phyloP scores from a whole-genome alignment of 225 moss, liverwort and hornwort genomes.

The Physcomitrellopsis africana region DNA sequence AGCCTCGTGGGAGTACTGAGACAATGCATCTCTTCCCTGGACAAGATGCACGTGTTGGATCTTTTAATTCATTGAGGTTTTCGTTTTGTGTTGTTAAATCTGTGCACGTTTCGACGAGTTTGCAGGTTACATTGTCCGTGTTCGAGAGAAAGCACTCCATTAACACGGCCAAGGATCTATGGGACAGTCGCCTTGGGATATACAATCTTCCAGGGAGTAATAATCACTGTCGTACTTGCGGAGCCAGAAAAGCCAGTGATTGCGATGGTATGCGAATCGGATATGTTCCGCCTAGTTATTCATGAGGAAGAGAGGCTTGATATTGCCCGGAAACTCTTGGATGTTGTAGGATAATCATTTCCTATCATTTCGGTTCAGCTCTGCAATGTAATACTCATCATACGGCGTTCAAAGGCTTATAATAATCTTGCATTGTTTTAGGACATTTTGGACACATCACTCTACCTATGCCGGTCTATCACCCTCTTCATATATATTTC shows the following conservation, averaged over 20 bases:
- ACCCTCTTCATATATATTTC: constrained; percentile 56
- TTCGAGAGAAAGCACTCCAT: constrained; percentile 43
- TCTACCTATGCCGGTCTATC: constrained; percentile 47
- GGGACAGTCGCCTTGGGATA: constrained; percentile 59
- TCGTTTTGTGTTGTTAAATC: constrained; percentile 21
- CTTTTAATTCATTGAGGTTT: neutral
- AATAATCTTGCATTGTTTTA: constrained; percentile 36
- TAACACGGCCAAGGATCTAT: constrained; percentile 37
- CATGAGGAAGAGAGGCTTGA: neutral
- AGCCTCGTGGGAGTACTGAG: constrained; percentile 20
- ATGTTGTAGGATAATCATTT: constrained; percentile 12
- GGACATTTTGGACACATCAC: constrained; percentile 67
- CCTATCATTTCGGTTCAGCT: constrained; percentile 7
- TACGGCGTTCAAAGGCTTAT: constrained; percentile 13
- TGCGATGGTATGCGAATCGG: constrained; percentile 54
- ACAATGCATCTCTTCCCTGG: constrained; percentile 22
- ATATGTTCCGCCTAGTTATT: constrained; percentile 12
- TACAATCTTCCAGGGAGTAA: constrained; percentile 42
- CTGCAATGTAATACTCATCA: constrained; percentile 12
- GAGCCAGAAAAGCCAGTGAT: constrained; percentile 42
- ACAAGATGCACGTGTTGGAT: constrained; percentile 18
- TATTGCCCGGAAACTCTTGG: constrained; percentile 24
- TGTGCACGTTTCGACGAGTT: constrained; percentile 22
- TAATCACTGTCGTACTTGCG: constrained; percentile 48
- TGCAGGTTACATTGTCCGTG: constrained; percentile 57